A percentile compares a stretch with the other conserved stretches of the same genome.
phyloP scores from a whole-genome alignment of 1,284 basidiomycete genomes.

The Rhodotorula sp. region DNA sequence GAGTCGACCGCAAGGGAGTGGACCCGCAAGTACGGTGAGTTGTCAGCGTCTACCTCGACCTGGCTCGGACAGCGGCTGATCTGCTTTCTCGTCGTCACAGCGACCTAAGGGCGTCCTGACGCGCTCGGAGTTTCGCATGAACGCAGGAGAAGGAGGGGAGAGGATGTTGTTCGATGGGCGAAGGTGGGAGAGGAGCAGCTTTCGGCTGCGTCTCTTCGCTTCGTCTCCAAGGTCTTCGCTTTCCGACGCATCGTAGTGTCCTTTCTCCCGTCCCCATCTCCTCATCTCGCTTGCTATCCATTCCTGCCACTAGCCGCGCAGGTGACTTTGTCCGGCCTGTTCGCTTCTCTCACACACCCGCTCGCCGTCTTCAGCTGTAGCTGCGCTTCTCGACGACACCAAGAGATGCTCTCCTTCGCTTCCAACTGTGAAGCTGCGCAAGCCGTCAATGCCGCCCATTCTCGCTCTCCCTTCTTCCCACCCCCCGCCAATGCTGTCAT shows the following conservation, averaged over 20 bases:
- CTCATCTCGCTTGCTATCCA: neutral
- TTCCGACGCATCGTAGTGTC: too few relatives aligned
- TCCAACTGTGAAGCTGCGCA: too few relatives aligned
- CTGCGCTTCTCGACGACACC: neutral
- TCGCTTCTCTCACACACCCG: neutral
- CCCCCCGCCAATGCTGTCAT: neutral
- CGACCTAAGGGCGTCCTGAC: slow-evolving; percentile 12
- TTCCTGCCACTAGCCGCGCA: too few relatives aligned
- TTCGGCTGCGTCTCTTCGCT: too few relatives aligned
- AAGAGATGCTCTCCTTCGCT: too few relatives aligned
- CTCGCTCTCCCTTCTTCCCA: neutral
- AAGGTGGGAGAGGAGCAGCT: too few relatives aligned
- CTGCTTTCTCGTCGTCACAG: neutral
- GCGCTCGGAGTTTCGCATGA: neutral
- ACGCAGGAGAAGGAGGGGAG: neutral
- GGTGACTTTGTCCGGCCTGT: too few relatives aligned
- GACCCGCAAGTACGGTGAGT: slow-evolving; percentile 78
- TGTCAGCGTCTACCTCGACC: neutral
- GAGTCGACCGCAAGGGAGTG: slow-evolving; percentile 94
- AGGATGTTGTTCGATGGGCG: neutral
- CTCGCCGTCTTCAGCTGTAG: slow-evolving; percentile 7
- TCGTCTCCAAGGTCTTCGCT: too few relatives aligned
- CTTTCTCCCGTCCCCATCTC: too few relatives aligned
- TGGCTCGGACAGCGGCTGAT: neutral
- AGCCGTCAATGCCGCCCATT: too few relatives aligned